These are phyloP conservation scores for Chaetomium cochliodes DNA, from an alignment of 495 filamentous ascomycete genomes.

Conservation along the genomic window DNA sequence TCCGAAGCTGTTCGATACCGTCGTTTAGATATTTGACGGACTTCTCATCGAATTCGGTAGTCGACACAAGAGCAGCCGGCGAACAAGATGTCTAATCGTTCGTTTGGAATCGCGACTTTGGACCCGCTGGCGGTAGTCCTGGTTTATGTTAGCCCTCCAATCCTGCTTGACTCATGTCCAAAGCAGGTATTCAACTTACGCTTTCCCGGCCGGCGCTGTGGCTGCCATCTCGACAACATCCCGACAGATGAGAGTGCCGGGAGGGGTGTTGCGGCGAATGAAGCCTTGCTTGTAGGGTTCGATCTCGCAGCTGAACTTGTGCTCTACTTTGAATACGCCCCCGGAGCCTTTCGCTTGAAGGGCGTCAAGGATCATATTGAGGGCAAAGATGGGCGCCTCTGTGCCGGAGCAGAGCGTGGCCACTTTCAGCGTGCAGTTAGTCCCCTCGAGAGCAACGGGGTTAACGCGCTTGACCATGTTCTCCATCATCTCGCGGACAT, in stretches of 20 bases:
- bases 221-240: slow-evolving; percentile 63
- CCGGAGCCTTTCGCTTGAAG: slow-evolving; percentile 25
- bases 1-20: slow-evolving; percentile 31
- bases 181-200: slow-evolving; percentile 50
- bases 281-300: slow-evolving; percentile 76
- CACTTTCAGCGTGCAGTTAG: slow-evolving; percentile 49
- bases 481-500: slow-evolving; percentile 34
- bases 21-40: slow-evolving; percentile 25
- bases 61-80: slow-evolving; percentile 80
- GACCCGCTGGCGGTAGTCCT: slow-evolving; percentile 74
- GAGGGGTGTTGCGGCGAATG: slow-evolving; percentile 71
- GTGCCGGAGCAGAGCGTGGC: slow-evolving; percentile 84
- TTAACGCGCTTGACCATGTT: slow-evolving; percentile 30
- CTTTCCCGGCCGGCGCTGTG: slow-evolving; percentile 31
- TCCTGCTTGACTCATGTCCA: background rate
- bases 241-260: slow-evolving; percentile 59
- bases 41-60: slow-evolving; percentile 38
- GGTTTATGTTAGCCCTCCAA: slow-evolving; percentile 24
- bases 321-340: slow-evolving; percentile 50
- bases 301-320: slow-evolving; percentile 78
- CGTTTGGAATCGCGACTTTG: slow-evolving; percentile 54
- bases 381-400: slow-evolving; percentile 70
- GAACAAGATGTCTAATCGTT: slow-evolving; percentile 63
- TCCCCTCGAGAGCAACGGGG: slow-evolving; percentile 8
- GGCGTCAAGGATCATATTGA: slow-evolving; percentile 53